These are phyloP conservation scores for Geotrichum siamense DNA, from an alignment of 1,139 yeast species.

Conservation along the genomic window DNA sequence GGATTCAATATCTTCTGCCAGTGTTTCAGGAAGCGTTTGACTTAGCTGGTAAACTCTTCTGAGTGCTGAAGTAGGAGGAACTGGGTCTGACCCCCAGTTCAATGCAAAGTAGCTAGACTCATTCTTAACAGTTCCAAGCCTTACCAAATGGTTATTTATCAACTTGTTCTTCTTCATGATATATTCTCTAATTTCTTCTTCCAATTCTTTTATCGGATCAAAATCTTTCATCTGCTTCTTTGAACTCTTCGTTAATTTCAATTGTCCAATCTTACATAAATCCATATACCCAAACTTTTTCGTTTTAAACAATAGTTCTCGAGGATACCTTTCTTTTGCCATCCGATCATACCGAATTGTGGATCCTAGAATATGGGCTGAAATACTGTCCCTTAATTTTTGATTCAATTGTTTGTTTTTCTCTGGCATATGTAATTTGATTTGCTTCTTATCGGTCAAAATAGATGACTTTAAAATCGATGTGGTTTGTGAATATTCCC, in stretches of 20 bases:
- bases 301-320: neutral
- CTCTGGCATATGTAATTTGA: too few relatives aligned
- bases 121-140: slow-evolving; percentile 7
- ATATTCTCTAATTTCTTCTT: too few relatives aligned
- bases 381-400: too few relatives aligned
- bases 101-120: slow-evolving; percentile 7
- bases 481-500: too few relatives aligned
- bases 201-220: too few relatives aligned
- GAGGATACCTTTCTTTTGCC: slow-evolving; percentile 12
- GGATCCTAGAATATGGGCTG: slow-evolving; percentile 30
- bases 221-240: neutral
- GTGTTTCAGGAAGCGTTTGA: neutral
- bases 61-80: neutral
- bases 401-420: too few relatives aligned
- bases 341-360: slow-evolving; percentile 28
- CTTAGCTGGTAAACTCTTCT: slow-evolving; percentile 5
- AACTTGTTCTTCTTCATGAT: too few relatives aligned
- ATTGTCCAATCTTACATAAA: neutral
- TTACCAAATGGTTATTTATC: slow-evolving; percentile 6
- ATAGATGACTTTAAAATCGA: too few relatives aligned
- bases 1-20: neutral
- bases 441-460: too few relatives aligned
- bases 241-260: neutral
- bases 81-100: slow-evolving; percentile 3
- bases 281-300: slow-evolving; percentile 1